Percentiles rank a stretch among this genome's conserved stretches.
phyloP scores from a whole-genome alignment of 805 yeast genomes.

The Starmerella sp. region DNA sequence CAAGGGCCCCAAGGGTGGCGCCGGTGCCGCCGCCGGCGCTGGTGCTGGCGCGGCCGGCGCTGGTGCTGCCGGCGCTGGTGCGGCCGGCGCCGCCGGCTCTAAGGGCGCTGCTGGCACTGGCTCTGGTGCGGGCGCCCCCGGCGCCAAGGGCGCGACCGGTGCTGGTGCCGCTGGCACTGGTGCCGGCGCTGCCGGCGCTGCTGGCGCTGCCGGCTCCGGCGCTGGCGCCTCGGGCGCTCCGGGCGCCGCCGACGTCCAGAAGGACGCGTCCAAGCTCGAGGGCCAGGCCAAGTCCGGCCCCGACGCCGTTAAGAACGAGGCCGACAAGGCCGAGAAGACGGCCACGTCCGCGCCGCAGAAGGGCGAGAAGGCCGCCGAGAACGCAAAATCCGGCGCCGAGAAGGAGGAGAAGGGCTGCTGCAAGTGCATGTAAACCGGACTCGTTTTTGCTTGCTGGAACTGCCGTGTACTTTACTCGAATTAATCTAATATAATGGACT shows the following conservation, averaged over 20 bases:
- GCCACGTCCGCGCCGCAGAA: constrained; percentile 7
- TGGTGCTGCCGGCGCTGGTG: constrained; percentile 5
- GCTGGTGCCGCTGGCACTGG: neutral
- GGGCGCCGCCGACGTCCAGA: neutral
- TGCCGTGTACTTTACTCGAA: neutral
- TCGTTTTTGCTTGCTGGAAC: too few relatives aligned
- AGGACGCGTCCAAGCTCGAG: neutral
- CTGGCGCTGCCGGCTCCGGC: neutral
- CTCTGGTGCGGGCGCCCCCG: neutral
- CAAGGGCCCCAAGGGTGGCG: neutral
- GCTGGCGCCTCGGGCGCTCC: neutral
- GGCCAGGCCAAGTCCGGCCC: neutral
- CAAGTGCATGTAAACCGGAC: constrained; percentile 15
- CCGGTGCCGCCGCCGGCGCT: constrained; percentile 4
- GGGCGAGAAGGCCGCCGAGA: constrained; percentile 5
- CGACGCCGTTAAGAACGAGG: neutral
- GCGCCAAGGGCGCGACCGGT: neutral
- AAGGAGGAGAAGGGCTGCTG: constrained; percentile 20
- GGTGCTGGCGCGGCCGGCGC: constrained; percentile 11
- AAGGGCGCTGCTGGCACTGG: constrained; percentile 8
- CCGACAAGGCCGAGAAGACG: neutral
- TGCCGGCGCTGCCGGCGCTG: neutral
- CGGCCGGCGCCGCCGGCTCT: constrained; percentile 1
- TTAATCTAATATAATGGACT: neutral
- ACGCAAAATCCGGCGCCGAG: constrained; percentile 8